Conservation (phyloP, 2,329 filamentous ascomycete species). For the Colletotrichum tanaceti region DNA sequence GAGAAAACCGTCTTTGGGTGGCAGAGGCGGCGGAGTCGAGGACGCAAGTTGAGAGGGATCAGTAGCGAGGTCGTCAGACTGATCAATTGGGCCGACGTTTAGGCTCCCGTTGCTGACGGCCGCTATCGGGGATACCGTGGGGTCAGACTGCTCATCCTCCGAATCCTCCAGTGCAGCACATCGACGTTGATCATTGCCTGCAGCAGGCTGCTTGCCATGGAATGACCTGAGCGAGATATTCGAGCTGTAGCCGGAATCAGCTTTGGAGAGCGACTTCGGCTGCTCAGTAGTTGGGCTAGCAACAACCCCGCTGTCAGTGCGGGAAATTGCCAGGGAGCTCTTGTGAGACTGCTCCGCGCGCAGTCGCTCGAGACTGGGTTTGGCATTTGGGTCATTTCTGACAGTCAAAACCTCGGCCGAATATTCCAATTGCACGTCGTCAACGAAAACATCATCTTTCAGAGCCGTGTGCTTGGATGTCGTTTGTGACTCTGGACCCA, state of each 20-base stretch:
- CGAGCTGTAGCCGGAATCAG: conserved; percentile 72
- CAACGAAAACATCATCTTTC: conserved; percentile 62
- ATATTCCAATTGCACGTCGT: conserved; percentile 50
- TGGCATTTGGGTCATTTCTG: conserved; percentile 58
- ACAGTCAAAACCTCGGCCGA: conserved; percentile 54
- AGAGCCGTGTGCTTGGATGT: conserved; percentile 62
- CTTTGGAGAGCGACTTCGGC: conserved; percentile 62
- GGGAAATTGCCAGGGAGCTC: conserved; percentile 45
- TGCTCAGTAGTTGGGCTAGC: conserved; percentile 58
- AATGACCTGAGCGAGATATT: conserved; percentile 68
- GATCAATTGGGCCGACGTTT: conserved; percentile 6
- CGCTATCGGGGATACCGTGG: conserved; percentile 22
- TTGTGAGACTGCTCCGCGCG: conserved; percentile 41
- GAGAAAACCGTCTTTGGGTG: conserved; percentile 49
- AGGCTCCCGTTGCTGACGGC: conserved; percentile 26
- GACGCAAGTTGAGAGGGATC: conserved; percentile 41
- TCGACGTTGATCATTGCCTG: neutral
- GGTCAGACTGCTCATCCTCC: conserved; percentile 27
- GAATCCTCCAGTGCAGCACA: conserved; percentile 24
- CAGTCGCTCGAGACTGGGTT: conserved; percentile 48
- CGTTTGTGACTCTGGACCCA: conserved; percentile 53
- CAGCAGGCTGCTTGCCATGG: conserved; percentile 48
- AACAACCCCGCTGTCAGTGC: conserved; percentile 63
- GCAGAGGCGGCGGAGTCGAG: conserved; percentile 49
- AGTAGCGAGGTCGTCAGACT: conserved; percentile 10